A percentile compares a stretch with the other conserved stretches of the same genome.
These are phyloP conservation scores for Zymoseptoria passerinii DNA, from an alignment of 2,329 filamentous ascomycete species.

Conservation along the genomic window DNA sequence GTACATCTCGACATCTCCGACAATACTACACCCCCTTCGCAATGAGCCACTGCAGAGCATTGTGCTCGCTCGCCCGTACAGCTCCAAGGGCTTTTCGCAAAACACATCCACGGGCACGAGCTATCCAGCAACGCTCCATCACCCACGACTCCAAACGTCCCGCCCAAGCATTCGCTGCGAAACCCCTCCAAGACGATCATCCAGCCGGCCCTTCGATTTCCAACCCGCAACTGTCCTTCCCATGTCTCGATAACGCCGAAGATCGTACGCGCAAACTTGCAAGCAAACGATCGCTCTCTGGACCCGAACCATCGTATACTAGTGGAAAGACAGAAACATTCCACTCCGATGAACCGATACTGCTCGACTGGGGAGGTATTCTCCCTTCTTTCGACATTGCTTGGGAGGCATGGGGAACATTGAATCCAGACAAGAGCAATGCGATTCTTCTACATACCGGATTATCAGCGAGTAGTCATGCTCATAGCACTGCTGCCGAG, in stretches of 20 bases:
- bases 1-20: background rate
- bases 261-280: slow-evolving; percentile 62
- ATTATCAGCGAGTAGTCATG: slow-evolving; percentile 93
- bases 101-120: slow-evolving; percentile 7
- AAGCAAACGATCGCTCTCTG: slow-evolving; percentile 56
- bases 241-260: slow-evolving; percentile 80
- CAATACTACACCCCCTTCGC: background rate
- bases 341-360: slow-evolving; percentile 62
- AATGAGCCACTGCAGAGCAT: slow-evolving; percentile 8
- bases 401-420: slow-evolving; percentile 82
- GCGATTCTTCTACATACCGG: slow-evolving; percentile 89
- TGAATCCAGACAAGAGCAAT: slow-evolving; percentile 76
- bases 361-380: slow-evolving; percentile 93
- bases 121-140: slow-evolving; percentile 8
- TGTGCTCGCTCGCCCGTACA: slow-evolving; percentile 2
- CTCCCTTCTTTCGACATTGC: slow-evolving; percentile 81
- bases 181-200: slow-evolving; percentile 20
- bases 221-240: slow-evolving; percentile 82
- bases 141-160: slow-evolving; percentile 6
- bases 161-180: slow-evolving; percentile 16
- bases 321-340: slow-evolving; percentile 75
- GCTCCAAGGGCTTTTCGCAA: slow-evolving; percentile 9
- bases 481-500: slow-evolving; percentile 81
- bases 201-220: slow-evolving; percentile 39
- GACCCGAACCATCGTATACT: slow-evolving; percentile 91